Evolutionary conservation across 768 basidiomycete genomes (phyloP).

Genomic region (Pisolithus tinctorius): DNA sequence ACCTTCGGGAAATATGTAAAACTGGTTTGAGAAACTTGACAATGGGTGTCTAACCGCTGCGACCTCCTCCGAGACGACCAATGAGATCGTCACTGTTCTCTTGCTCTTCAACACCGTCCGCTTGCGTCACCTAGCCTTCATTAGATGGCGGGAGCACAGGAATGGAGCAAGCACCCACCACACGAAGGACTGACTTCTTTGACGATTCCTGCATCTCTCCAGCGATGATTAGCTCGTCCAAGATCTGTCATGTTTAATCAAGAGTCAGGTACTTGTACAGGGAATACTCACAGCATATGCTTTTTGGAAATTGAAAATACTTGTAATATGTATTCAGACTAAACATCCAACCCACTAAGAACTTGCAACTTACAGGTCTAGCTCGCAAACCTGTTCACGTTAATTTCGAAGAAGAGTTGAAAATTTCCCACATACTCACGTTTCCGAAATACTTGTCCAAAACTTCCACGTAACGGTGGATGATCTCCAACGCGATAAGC

Average conservation of each 20-base stretch:
- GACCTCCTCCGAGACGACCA: slow-evolving; percentile 60
- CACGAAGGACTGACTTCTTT: slow-evolving; percentile 60
- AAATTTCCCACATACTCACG: slow-evolving; percentile 18
- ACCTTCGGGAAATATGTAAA: slow-evolving; percentile 18
- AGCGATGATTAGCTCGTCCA: slow-evolving; percentile 90
- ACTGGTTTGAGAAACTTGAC: not conserved
- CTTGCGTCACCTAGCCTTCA: slow-evolving; percentile 67
- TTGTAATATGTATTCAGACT: slow-evolving; percentile 20
- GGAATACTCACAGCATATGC: slow-evolving; percentile 67
- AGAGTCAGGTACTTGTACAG: not conserved
- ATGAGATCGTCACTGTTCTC: slow-evolving; percentile 79
- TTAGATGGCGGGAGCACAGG: not conserved
- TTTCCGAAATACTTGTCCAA: slow-evolving; percentile 56
- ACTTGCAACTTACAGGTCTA: slow-evolving; percentile 66
- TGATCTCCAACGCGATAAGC: slow-evolving; percentile 83
- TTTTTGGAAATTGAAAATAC: slow-evolving; percentile 97
- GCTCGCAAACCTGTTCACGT: slow-evolving; percentile 65
- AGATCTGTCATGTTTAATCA: slow-evolving; percentile 42
- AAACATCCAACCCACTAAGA: not conserved
- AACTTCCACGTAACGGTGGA: slow-evolving; percentile 93
- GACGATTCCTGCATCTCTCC: slow-evolving; percentile 94
- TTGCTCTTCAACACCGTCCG: slow-evolving; percentile 79
- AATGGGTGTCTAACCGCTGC: slow-evolving; percentile 48
- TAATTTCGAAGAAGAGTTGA: not conserved
- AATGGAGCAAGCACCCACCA: slow-evolving; percentile 31